Evolutionary conservation across 2,329 filamentous ascomycete species (phyloP).

Genomic region (Gyromitra esculenta): DNA sequence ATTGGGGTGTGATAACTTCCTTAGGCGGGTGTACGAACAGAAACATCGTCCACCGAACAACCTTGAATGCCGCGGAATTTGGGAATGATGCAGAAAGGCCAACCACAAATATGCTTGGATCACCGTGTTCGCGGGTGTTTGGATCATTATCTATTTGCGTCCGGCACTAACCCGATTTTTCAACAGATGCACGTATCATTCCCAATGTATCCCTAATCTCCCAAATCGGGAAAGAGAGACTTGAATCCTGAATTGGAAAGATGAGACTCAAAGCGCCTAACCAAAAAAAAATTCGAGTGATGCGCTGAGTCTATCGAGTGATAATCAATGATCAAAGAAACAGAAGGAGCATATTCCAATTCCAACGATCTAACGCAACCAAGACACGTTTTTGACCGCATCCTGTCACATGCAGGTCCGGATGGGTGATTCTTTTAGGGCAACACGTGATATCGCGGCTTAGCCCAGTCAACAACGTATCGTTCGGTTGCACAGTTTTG

Average conservation of each 20-base stretch:
- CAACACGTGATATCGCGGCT: constrained; percentile 5
- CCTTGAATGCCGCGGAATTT: not conserved
- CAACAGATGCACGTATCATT: not conserved
- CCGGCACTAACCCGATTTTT: not conserved
- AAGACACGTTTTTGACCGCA: not conserved
- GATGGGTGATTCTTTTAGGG: not conserved
- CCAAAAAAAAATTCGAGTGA: not conserved
- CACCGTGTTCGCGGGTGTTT: not conserved
- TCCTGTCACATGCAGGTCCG: not conserved
- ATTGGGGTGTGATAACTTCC: not conserved
- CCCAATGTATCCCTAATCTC: not conserved
- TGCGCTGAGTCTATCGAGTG: not conserved
- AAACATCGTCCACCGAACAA: not conserved
- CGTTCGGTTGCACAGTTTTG: not conserved
- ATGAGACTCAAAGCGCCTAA: not conserved
- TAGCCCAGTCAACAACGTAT: not conserved
- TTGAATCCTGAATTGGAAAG: not conserved
- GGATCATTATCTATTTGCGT: not conserved
- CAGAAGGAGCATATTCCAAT: not conserved
- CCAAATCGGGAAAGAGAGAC: not conserved
- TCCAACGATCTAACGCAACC: not conserved
- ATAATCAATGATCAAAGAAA: not conserved
- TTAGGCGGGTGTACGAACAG: not conserved
- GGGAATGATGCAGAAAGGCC: not conserved
- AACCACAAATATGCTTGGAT: not conserved